These are phyloP conservation scores for Sugiyamaella neomexicana DNA, from an alignment of 1,139 yeast species.

Conservation along the genomic window DNA sequence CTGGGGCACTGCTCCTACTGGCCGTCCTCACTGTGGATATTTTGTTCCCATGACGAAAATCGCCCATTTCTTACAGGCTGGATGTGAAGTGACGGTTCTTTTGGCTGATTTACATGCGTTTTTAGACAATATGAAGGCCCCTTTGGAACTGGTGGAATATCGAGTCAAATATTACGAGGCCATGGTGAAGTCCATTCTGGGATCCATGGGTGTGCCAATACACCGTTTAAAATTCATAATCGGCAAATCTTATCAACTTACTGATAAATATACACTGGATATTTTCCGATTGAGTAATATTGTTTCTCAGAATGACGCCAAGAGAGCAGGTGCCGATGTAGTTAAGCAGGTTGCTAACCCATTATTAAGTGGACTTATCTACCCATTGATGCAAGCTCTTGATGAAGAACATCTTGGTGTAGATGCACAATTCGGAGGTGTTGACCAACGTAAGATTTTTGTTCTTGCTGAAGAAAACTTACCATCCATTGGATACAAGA, in stretches of 20 bases:
- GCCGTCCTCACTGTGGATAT: constrained; percentile 98
- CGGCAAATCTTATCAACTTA: constrained; percentile 86
- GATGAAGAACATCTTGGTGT: constrained; percentile 89
- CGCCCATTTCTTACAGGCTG: constrained; percentile 94
- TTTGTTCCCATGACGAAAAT: constrained; percentile 96
- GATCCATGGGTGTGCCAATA: constrained; percentile 85
- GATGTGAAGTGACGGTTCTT: constrained; percentile 89
- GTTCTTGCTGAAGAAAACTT: constrained; percentile 96
- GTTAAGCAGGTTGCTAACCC: constrained; percentile 97
- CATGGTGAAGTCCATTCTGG: constrained; percentile 79
- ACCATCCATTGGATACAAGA: constrained; percentile 84
- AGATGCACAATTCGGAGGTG: constrained; percentile 98
- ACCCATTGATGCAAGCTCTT: constrained; percentile 98
- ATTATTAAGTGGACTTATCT: constrained; percentile 85
- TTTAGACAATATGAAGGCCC: constrained; percentile 97
- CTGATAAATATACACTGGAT: constrained; percentile 80
- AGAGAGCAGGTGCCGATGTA: constrained; percentile 99
- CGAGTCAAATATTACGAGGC: constrained; percentile 88
- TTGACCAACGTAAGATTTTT: constrained; percentile 97
- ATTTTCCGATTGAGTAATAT: constrained; percentile 77
- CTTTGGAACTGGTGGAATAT: constrained; percentile 84
- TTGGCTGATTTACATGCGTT: constrained; percentile 98
- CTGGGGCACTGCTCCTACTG: constrained; percentile 98
- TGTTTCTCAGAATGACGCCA: constrained; percentile 93
- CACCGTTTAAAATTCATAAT: constrained; percentile 79